Conservation (phyloP, 73 alveolate species). For the Paramecium octaurelia region DNA sequence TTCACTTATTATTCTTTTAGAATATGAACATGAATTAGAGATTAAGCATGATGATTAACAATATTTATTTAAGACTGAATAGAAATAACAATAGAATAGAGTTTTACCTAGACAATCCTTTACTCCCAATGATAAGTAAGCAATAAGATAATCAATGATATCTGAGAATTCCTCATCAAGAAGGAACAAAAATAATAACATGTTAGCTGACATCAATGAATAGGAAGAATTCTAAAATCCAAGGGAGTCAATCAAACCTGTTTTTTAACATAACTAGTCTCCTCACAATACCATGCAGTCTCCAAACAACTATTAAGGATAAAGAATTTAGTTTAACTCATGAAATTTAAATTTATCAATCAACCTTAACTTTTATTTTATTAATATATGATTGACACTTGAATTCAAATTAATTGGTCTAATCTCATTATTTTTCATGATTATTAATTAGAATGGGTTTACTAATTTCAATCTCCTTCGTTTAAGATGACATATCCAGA, state of each 20-base stretch:
- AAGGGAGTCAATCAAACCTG: not conserved
- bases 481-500: too few relatives aligned
- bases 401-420: too few relatives aligned
- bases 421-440: too few relatives aligned
- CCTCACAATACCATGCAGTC: not conserved
- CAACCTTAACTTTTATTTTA: too few relatives aligned
- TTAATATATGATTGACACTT: too few relatives aligned
- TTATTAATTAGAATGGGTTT: too few relatives aligned
- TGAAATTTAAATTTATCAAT: not conserved
- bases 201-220: not conserved
- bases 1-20: not conserved
- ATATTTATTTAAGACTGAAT: not conserved
- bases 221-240: not conserved
- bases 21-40: conserved; percentile 30
- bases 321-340: not conserved
- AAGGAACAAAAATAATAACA: not conserved
- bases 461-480: too few relatives aligned
- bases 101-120: not conserved
- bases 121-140: not conserved
- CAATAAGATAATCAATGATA: not conserved
- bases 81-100: not conserved
- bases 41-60: conserved; percentile 8
- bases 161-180: not conserved
- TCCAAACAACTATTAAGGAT: not conserved
- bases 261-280: not conserved